phyloP scores from a whole-genome alignment of 2,329 filamentous ascomycete genomes.

The Coniella lustricola region DNA sequence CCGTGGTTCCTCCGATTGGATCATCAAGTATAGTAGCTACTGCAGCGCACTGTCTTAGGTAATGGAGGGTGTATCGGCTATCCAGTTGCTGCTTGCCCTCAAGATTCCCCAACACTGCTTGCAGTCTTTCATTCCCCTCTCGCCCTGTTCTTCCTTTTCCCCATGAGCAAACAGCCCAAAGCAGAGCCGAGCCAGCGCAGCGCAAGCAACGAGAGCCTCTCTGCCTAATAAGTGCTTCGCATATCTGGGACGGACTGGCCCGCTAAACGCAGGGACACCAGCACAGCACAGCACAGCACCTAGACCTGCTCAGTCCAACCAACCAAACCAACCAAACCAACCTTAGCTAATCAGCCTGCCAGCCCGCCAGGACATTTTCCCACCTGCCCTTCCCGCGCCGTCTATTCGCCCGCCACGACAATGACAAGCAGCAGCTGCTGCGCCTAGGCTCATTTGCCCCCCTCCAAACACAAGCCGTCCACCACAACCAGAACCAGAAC shows the following conservation, averaged over 20 bases:
- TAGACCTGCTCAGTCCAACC: neutral
- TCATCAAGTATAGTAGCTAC: neutral
- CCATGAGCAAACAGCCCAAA: too few species aligned
- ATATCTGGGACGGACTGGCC: conserved; percentile 1
- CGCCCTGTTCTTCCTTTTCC: neutral
- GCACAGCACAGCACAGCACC: neutral
- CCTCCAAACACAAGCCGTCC: too few species aligned
- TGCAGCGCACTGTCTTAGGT: neutral
- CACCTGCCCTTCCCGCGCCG: neutral
- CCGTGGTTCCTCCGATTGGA: neutral
- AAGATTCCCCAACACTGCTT: conserved; percentile 1
- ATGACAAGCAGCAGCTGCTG: conserved; percentile 1
- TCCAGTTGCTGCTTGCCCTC: conserved; percentile 1
- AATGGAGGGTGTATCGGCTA: neutral
- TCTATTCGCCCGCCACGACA: neutral
- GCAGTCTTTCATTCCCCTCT: conserved; percentile 1
- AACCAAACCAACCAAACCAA: neutral
- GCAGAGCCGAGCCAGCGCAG: neutral
- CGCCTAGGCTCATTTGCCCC: neutral
- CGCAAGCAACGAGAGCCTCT: neutral
- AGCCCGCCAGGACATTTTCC: too few species aligned
- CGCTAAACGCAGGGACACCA: conserved; percentile 4
- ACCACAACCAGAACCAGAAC: too few species aligned
- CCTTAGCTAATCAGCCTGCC: too few species aligned
- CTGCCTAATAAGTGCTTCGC: too few species aligned